Percentiles rank a stretch among this genome's conserved stretches.
Evolutionary conservation across 441 rosid species (phyloP).

Genomic region (Bocquillonia castaneifolia): DNA sequence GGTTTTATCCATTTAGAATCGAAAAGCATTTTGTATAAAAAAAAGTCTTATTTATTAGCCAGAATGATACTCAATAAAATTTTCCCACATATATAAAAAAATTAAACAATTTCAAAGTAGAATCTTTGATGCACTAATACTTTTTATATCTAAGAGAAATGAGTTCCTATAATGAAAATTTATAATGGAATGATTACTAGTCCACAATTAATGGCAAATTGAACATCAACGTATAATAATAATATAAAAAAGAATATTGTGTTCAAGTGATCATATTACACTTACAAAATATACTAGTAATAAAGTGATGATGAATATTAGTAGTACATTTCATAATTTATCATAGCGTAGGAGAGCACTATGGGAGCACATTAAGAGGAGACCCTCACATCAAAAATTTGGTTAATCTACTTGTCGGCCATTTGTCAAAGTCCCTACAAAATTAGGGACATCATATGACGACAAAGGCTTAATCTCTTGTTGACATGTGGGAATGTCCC

Average conservation of each 20-base stretch:
- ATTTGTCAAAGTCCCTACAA: constrained; percentile 25
- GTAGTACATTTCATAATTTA: background rate
- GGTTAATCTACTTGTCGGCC: constrained; percentile 41
- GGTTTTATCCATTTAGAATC: no score
- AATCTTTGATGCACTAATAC: no score
- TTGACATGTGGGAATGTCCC: constrained; percentile 19
- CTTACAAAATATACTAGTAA: background rate
- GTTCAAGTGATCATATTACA: background rate
- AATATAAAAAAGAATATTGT: no score
- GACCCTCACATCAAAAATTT: constrained; percentile 19
- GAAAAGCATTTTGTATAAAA: no score
- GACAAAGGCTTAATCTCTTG: constrained; percentile 18
- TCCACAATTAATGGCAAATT: background rate
- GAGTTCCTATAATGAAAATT: no score
- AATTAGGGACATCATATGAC: background rate
- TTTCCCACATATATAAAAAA: no score
- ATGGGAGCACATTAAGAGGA: constrained; percentile 21
- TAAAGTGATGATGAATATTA: no score
- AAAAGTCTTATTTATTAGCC: no score
- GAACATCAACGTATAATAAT: background rate
- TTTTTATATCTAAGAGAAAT: no score
- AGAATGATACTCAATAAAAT: no score
- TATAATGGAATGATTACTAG: no score
- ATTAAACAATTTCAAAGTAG: background rate
- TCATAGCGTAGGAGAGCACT: constrained; percentile 23